Evolutionary conservation across 495 filamentous ascomycete species (phyloP).

Genomic region (Penicillium coffeae): DNA sequence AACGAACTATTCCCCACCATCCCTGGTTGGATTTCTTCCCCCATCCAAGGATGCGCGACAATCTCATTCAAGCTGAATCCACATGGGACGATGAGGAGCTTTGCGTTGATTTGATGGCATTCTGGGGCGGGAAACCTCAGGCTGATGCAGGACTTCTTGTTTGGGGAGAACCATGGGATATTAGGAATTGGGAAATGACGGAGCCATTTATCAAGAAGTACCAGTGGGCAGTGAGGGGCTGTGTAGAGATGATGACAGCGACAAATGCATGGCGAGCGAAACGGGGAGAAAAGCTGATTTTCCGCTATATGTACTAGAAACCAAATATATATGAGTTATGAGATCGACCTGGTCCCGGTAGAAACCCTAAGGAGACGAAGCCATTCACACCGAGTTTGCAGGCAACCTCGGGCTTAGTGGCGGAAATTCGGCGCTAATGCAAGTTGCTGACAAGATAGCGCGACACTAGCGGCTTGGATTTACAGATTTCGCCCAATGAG

Average conservation of each 20-base stretch:
- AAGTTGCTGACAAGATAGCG: constrained; percentile 12
- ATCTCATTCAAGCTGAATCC: constrained; percentile 40
- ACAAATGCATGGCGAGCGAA: constrained; percentile 49
- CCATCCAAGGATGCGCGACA: constrained; percentile 46
- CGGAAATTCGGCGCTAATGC: constrained; percentile 14
- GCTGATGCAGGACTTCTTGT: constrained; percentile 41
- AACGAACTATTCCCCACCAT: constrained; percentile 40
- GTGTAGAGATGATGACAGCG: constrained; percentile 40
- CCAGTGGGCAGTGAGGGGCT: constrained; percentile 49
- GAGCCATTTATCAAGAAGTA: constrained; percentile 49
- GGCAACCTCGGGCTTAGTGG: not conserved
- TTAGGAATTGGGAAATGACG: constrained; percentile 47
- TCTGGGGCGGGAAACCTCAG: constrained; percentile 31
- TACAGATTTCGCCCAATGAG: no score
- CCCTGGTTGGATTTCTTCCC: constrained; percentile 56
- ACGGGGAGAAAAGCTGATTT: constrained; percentile 46
- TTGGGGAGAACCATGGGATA: constrained; percentile 49
- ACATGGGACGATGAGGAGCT: constrained; percentile 44
- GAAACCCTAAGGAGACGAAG: no score
- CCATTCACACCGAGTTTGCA: not conserved
- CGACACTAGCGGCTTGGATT: constrained; percentile 5
- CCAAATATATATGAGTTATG: no score
- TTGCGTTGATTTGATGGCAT: constrained; percentile 45
- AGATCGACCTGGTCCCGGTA: no score
- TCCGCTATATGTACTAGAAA: constrained; percentile 32